Base-by-base conservation (phyloP, 2,329 filamentous ascomycete genomes). In the Diaporthe sp. region DNA sequence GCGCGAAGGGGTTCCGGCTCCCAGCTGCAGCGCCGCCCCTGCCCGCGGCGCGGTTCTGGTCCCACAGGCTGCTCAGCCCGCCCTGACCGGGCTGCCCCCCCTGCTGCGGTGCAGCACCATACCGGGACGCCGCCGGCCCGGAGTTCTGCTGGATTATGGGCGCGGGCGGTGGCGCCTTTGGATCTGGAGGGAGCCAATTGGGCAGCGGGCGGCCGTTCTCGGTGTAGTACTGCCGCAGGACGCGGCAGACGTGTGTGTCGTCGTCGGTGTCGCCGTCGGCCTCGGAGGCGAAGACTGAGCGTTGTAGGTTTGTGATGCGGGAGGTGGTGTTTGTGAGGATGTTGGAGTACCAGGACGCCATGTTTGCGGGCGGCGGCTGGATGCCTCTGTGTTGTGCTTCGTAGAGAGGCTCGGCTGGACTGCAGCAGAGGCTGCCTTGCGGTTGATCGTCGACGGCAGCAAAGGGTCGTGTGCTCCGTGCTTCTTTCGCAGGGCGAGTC, bases 221-320 rank as follows among this genome's bases (percentile, higher is more conserved):
- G 69, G 88, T 91, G 88, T 99, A 98, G 88, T 98, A 98, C 79
- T 92, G 93, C 79, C 97, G 94, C 35, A 99, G 91, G 47, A 97
- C 95, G 79, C 97, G 94, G 84, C 94, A 97, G 80, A 98, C 94
- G 86, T 98, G 95, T 3, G 95, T 97, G 85, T 97, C 95, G 85
- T 98, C 96, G 84, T 97, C 90, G 76, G 91, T 93, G 81, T 94
- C 92, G 83, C 92, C 92, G 83, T 93, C 92, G 78, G 88, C 86
- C 77, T 93, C 92, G 81, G 87, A 86, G 77, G 88, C 85, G 71
- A 94, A 90, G 51, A 75, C 66, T 17, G 63, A 66, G 19, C 74
- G 74, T 35, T 73, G 72, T 77, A 96, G 91, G 78, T 90, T 89
- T 77, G 89, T 90, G 81, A 93, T 90, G 79, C 91, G 89, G 61